These are phyloP conservation scores for Fagus crenata DNA, from an alignment of 306 rosid genomes.

Conservation along the genomic window DNA sequence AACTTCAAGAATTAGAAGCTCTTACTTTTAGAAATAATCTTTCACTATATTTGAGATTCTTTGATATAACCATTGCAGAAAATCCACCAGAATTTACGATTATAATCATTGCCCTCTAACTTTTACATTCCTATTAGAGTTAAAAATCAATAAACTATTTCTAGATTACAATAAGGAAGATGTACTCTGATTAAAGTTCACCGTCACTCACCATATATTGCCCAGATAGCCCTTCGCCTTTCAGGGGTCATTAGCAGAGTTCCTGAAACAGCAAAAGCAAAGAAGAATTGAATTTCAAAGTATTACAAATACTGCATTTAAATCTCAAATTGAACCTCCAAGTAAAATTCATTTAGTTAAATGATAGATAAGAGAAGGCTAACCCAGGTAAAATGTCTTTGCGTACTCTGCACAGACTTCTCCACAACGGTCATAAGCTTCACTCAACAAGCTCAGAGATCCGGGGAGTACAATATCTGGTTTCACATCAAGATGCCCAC, in stretches of 20 bases:
- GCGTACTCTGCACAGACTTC: slow-evolving; percentile 61
- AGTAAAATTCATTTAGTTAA: slow-evolving; percentile 38
- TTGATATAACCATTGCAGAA: slow-evolving; percentile 2
- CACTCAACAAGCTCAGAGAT: slow-evolving; percentile 55
- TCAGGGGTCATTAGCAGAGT: slow-evolving; percentile 85
- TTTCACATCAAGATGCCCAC: slow-evolving; percentile 49
- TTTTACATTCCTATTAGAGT: slow-evolving; percentile 1
- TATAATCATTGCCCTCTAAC: not conserved
- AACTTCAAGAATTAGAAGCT: not conserved
- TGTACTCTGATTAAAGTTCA: slow-evolving; percentile 15
- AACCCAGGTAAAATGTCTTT: slow-evolving; percentile 61
- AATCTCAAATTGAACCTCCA: slow-evolving; percentile 22
- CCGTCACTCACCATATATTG: slow-evolving; percentile 73
- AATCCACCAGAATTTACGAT: slow-evolving; percentile 3
- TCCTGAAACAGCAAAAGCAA: slow-evolving; percentile 45
- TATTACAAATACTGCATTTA: not conserved
- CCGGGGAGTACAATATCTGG: slow-evolving; percentile 65
- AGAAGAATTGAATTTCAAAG: slow-evolving; percentile 20
- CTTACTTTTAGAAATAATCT: not conserved
- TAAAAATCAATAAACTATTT: not conserved
- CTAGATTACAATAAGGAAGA: not conserved
- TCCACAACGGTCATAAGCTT: slow-evolving; percentile 61
- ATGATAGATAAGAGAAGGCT: slow-evolving; percentile 47
- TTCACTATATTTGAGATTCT: slow-evolving; percentile 13
- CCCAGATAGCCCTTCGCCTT: slow-evolving; percentile 84